Evolutionary conservation across 1,284 basidiomycete genomes (phyloP).

Genomic region (Clitocybe nebularis): DNA sequence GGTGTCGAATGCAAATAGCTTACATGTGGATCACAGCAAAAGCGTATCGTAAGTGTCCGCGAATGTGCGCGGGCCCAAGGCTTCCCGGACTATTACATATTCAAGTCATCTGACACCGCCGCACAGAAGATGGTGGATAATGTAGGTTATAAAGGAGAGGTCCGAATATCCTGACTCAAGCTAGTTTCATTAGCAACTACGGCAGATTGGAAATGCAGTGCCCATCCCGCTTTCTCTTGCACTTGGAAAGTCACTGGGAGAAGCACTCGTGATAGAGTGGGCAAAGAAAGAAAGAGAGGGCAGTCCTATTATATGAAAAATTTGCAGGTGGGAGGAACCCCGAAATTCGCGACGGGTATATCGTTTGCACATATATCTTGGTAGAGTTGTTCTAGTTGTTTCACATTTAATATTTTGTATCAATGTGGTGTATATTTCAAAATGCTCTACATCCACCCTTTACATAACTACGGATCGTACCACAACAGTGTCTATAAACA

Average conservation of each 20-base stretch:
- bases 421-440: too few species aligned
- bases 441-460: too few species aligned
- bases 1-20: too few species aligned
- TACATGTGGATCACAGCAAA: conserved; percentile 64
- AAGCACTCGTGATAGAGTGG: conserved; percentile 44
- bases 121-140: conserved; percentile 37
- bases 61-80: conserved; percentile 70
- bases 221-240: conserved; percentile 62
- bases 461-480: too few species aligned
- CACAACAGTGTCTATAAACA: too few species aligned
- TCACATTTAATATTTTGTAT: too few species aligned
- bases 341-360: conserved; percentile 26
- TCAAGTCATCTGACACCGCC: conserved; percentile 42
- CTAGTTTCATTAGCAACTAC: conserved; percentile 63
- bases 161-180: too few species aligned
- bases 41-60: conserved; percentile 56
- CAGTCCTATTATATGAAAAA: conserved; percentile 39
- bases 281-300: conserved; percentile 33
- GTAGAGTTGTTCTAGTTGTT: too few species aligned
- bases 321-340: conserved; percentile 30
- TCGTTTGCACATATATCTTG: too few species aligned
- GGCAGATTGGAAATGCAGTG: conserved; percentile 73
- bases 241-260: conserved; percentile 55
- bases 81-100: conserved; percentile 63
- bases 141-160: conserved; percentile 36